Evolutionary conservation across 805 yeast species (phyloP).

Genomic region (Candida endomychidarum): DNA sequence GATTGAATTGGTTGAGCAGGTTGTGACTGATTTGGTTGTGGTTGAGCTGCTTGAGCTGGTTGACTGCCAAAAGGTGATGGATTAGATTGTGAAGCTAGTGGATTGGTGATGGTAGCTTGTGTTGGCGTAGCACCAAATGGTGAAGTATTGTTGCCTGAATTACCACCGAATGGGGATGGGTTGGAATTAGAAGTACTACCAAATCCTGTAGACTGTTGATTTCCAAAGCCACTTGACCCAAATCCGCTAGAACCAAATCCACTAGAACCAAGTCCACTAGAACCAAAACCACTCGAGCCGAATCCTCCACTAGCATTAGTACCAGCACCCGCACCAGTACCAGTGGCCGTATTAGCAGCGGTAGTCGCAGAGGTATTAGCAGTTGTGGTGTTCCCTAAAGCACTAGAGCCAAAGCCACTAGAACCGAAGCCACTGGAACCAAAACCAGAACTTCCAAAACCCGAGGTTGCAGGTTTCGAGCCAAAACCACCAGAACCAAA

Average conservation of each 20-base stretch:
- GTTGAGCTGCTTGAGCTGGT: constrained; percentile 6
- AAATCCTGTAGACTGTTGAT: constrained; percentile 13
- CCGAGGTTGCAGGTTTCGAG: constrained; percentile 19
- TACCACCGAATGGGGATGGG: constrained; percentile 1
- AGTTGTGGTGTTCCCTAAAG: neutral
- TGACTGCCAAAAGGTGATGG: constrained; percentile 13
- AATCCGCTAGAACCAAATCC: too few species aligned
- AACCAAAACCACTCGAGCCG: neutral
- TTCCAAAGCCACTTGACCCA: constrained; percentile 14
- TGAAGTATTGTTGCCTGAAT: neutral
- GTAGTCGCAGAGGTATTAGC: too few species aligned
- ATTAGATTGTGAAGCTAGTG: constrained; percentile 5
- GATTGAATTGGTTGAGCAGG: constrained; percentile 2
- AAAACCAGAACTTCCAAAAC: constrained; percentile 16
- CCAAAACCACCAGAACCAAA: constrained; percentile 1
- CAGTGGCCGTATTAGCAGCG: constrained; percentile 8
- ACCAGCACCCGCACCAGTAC: constrained; percentile 11
- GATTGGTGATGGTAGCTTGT: neutral
- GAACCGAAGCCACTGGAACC: constrained; percentile 4
- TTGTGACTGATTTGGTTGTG: neutral
- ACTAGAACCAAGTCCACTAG: constrained; percentile 10
- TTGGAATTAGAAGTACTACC: constrained; percentile 10
- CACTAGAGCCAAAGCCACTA: constrained; percentile 3
- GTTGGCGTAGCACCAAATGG: constrained; percentile 2
- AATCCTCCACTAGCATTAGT: neutral